A percentile compares a stretch with the other conserved stretches of the same genome.
These are phyloP conservation scores for Rhynchospora tenuis DNA, from an alignment of 176 grass and related monocot species.

Conservation along the genomic window DNA sequence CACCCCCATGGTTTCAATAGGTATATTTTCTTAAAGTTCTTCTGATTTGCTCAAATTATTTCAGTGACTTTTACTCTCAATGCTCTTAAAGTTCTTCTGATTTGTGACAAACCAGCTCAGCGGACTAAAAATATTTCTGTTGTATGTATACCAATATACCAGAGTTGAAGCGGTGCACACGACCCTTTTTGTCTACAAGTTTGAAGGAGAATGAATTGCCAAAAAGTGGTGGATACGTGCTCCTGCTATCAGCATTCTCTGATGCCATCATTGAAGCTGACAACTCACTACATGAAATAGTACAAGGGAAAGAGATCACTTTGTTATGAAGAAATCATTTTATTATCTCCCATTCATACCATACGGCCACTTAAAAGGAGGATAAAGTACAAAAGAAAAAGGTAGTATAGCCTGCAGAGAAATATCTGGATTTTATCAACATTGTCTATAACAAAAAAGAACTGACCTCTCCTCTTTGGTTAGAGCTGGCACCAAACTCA, in stretches of 20 bases:
- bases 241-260: slow-evolving; percentile 62
- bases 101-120: not conserved
- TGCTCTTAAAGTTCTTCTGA: not conserved
- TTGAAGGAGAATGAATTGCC: slow-evolving; percentile 93
- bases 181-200: slow-evolving; percentile 67
- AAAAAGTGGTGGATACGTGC: slow-evolving; percentile 51
- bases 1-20: not conserved
- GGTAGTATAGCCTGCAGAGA: not conserved
- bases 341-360: not conserved
- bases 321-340: not conserved
- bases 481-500: not conserved
- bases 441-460: not conserved
- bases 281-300: slow-evolving; percentile 48
- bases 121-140: not conserved
- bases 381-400: too few relatives aligned
- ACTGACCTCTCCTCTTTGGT: too few relatives aligned
- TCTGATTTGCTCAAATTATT: not conserved
- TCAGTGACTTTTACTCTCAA: not conserved
- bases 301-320: not conserved
- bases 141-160: slow-evolving; percentile 33
- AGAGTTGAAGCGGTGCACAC: slow-evolving; percentile 78
- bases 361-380: not conserved
- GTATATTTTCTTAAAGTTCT: not conserved
- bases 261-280: slow-evolving; percentile 65
- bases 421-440: not conserved